Percentiles rank a stretch among this genome's conserved stretches.
These are phyloP conservation scores for Harringtonia lauricola DNA, from an alignment of 2,329 filamentous ascomycete genomes.

Conservation along the genomic window DNA sequence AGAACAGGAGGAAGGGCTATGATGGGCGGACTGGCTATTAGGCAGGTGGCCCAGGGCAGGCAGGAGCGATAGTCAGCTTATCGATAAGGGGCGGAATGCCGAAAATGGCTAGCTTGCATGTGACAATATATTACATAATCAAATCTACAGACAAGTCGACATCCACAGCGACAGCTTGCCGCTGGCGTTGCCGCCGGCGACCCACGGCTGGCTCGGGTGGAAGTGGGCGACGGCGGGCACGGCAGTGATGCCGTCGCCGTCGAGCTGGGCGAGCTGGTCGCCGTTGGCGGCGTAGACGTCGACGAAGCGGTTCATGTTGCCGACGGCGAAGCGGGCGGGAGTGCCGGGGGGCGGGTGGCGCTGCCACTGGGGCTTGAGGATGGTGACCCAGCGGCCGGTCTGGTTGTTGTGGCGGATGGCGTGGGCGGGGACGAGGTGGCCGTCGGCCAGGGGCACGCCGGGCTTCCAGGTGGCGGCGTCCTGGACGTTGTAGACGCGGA, in stretches of 20 bases:
- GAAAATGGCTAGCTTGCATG: no score
- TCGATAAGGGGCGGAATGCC: no score
- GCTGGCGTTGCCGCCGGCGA: conserved; percentile 81
- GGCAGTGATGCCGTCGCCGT: conserved; percentile 82
- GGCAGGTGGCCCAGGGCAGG: no score
- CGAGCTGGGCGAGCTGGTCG: conserved; percentile 78
- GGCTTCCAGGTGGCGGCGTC: conserved; percentile 45
- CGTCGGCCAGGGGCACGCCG: conserved; percentile 44
- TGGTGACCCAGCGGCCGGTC: conserved; percentile 89
- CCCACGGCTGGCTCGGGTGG: conserved; percentile 80
- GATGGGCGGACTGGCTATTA: no score
- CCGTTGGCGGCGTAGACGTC: conserved; percentile 78
- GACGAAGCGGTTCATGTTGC: conserved; percentile 96
- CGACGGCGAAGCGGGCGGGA: conserved; percentile 73
- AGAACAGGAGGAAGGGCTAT: no score
- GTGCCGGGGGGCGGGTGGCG: conserved; percentile 63
- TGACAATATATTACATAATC: no score
- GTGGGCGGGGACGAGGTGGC: conserved; percentile 56
- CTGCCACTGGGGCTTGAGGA: conserved; percentile 79
- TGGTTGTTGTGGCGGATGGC: conserved; percentile 85
- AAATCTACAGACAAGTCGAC: conserved; percentile 26
- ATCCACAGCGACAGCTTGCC: conserved; percentile 91
- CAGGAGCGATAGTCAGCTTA: no score
- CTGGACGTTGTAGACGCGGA: conserved; percentile 81
- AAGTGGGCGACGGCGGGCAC: conserved; percentile 90